A percentile compares a stretch with the other conserved stretches of the same genome.
Evolutionary conservation across 2,329 filamentous ascomycete species (phyloP).

Genomic region (Botrytis sinoallii): DNA sequence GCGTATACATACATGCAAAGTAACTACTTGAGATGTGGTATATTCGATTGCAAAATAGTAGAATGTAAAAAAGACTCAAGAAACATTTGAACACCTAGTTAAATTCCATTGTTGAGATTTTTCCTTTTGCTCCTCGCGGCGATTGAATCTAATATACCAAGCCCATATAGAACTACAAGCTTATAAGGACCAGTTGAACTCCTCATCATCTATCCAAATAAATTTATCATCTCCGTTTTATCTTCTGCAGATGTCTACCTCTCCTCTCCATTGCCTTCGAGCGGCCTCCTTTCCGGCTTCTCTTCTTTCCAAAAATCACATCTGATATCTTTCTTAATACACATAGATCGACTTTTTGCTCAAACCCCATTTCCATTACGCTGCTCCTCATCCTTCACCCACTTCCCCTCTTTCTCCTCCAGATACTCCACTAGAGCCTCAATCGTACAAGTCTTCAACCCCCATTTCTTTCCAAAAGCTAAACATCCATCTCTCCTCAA

Average conservation of each 20-base stretch:
- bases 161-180: slow-evolving; percentile 9
- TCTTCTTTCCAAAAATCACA: not conserved
- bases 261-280: too few species aligned
- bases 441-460: slow-evolving; percentile 92
- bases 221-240: not conserved
- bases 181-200: not conserved
- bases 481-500: slow-evolving; percentile 86
- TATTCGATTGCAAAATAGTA: not conserved
- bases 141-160: not conserved
- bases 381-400: slow-evolving; percentile 28
- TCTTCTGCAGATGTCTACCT: not conserved
- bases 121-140: slow-evolving; percentile 5
- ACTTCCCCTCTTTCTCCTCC: slow-evolving; percentile 36
- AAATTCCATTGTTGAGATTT: slow-evolving; percentile 2
- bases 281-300: not conserved
- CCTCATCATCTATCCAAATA: not conserved
- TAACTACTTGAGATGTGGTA: not conserved
- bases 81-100: not conserved
- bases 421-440: slow-evolving; percentile 75
- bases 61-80: not conserved
- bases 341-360: not conserved
- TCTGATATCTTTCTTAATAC: not conserved
- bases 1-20: not conserved
- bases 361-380: not conserved
- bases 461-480: slow-evolving; percentile 82